These are phyloP conservation scores for Neofusicoccum laricinum DNA, from an alignment of 2,329 filamentous ascomycete genomes.

Conservation along the genomic window DNA sequence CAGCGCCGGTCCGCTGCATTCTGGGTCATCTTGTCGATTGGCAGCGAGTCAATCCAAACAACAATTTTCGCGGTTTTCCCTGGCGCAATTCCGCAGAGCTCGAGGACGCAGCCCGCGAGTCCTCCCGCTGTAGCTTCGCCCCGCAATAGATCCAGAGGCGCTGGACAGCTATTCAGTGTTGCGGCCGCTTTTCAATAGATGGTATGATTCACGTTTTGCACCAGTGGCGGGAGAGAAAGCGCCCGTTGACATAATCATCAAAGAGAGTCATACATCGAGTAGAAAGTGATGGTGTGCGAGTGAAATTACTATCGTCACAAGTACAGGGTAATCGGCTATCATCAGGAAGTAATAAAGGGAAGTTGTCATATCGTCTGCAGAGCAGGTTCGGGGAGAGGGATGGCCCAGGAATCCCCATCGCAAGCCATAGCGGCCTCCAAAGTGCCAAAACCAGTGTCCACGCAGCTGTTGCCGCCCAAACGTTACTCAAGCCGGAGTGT, in stretches of 20 bases:
- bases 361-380: neutral
- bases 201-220: no score
- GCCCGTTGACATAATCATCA: no score
- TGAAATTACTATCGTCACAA: neutral
- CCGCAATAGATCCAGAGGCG: neutral
- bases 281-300: neutral
- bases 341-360: neutral
- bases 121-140: neutral
- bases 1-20: neutral
- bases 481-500: constrained; percentile 8
- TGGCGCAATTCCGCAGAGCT: neutral
- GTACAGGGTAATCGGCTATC: constrained; percentile 7
- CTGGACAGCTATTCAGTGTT: neutral
- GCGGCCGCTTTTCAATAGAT: no score
- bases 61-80: neutral
- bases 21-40: neutral
- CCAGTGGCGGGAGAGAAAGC: no score
- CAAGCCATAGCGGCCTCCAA: neutral
- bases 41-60: neutral
- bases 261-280: neutral
- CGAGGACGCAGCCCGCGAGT: neutral
- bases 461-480: neutral
- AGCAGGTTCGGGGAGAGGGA: neutral
- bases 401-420: neutral
- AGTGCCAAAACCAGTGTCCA: neutral